Evolutionary conservation across 2,329 filamentous ascomycete species (phyloP).

Genomic region (Curvularia lunata): DNA sequence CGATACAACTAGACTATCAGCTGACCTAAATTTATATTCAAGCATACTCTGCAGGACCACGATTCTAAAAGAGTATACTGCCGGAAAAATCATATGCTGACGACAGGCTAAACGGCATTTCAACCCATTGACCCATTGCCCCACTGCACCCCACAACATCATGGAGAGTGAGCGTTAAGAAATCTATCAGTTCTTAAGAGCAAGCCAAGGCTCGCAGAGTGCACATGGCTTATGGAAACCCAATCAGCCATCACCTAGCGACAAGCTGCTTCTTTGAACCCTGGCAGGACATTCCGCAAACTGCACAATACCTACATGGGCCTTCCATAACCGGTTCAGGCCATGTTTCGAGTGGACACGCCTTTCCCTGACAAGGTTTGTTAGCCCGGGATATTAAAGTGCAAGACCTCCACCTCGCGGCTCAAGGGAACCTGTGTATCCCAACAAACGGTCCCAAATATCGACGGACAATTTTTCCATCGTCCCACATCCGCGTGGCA

Average conservation of each 20-base stretch:
- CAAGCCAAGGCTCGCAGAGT: constrained; percentile 24
- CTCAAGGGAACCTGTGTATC: constrained; percentile 32
- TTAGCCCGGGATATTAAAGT: constrained; percentile 32
- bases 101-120: constrained; percentile 43
- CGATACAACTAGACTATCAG: background rate
- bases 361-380: constrained; percentile 5
- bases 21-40: background rate
- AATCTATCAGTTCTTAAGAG: constrained; percentile 23
- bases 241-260: constrained; percentile 13
- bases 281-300: constrained; percentile 1
- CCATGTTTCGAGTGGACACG: constrained; percentile 21
- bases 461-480: constrained; percentile 7
- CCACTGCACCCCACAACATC: constrained; percentile 39
- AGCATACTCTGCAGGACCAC: background rate
- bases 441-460: constrained; percentile 16
- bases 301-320: constrained; percentile 13
- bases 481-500: constrained; percentile 15
- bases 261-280: constrained; percentile 4
- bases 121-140: constrained; percentile 20
- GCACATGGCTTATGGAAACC: constrained; percentile 1
- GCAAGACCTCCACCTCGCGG: constrained; percentile 22
- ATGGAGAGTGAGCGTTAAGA: constrained; percentile 24
- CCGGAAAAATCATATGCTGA: constrained; percentile 29
- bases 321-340: constrained; percentile 15
- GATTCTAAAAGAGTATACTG: constrained; percentile 7